Base-by-base conservation (phyloP, 805 yeast genomes). In the Suhomyces vadensis region DNA sequence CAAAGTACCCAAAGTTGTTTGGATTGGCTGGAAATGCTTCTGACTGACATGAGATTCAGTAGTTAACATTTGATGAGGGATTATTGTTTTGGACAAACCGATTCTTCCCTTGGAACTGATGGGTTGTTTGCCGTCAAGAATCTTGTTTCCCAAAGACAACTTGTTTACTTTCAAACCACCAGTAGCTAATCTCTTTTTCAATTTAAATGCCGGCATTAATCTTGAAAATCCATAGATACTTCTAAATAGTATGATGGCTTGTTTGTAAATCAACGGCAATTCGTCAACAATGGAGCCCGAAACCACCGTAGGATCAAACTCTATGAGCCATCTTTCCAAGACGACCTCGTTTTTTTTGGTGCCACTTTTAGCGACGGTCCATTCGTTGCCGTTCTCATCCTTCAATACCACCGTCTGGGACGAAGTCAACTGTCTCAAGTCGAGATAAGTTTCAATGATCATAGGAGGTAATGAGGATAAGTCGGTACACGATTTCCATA, bases 311-410 rank as follows among this genome's bases (percentile, higher is more conserved):
- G 78, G 64, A 55, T 85, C 91, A 48, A 91, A 78, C 61, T 91
- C 96, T 25, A 94, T 67, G 19, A 89, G 72, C 99, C 99, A 94
- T 47, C 99, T 75, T 58, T 94, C 99, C 45, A 94, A 67, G 2
- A 94, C 97, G n/a, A 94, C 79, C 63, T 92, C 98, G 13, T 80
- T 74, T 55, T 85, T 85, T 55, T 78, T 80, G 2, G 77, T 71
- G 10, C 84, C 85, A 9, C 65, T 60, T 46, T 74, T 79, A 7
- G 84, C 71, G 9, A 82, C 82, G 7, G 77, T 68, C 77, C 85
- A 82, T 10, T 74, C 56, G 49, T 72, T 71, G 19, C 74, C 77
- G 6, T 73, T 72, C 3, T 73, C 74, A 52, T 85, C 91, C 22
- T 69, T 69, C 31, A 87, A 61, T 25, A 81, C 75, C 23, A 87